Conservation (phyloP, 1,284 basidiomycete species). For the Puccinia coronata region DNA sequence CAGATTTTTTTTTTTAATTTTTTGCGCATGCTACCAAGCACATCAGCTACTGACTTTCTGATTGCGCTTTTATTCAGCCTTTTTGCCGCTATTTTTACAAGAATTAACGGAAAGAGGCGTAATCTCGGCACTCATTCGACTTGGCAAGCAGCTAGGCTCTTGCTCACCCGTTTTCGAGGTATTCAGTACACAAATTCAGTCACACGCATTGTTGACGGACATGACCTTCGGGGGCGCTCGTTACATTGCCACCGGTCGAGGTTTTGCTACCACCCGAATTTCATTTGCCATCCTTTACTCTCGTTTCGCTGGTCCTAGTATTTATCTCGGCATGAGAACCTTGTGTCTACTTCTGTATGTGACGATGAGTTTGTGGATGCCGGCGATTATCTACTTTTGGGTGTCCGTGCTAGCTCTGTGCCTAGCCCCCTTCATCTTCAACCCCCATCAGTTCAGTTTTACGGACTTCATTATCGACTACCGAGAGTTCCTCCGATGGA, state of each 20-base stretch:
- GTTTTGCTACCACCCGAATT: constrained; percentile 89
- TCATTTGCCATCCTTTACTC: constrained; percentile 90
- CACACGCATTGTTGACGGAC: constrained; percentile 90
- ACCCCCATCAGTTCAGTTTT: constrained; percentile 93
- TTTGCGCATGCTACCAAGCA: background rate
- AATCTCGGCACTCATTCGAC: constrained; percentile 78
- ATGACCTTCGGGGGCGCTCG: constrained; percentile 92
- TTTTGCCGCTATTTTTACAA: constrained; percentile 74
- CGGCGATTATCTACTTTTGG: constrained; percentile 95
- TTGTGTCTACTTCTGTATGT: constrained; percentile 86
- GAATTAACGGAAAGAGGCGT: constrained; percentile 91
- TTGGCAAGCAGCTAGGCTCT: constrained; percentile 87
- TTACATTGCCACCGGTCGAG: constrained; percentile 98
- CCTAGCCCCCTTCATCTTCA: constrained; percentile 91
- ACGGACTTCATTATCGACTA: constrained; percentile 95
- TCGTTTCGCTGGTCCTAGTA: constrained; percentile 91
- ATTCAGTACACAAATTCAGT: constrained; percentile 93
- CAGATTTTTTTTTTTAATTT: background rate
- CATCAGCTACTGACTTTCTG: background rate
- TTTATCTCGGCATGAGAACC: constrained; percentile 91
- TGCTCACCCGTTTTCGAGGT: constrained; percentile 93
- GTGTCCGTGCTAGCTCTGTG: constrained; percentile 70
- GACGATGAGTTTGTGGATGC: constrained; percentile 82
- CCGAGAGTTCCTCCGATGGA: constrained; percentile 93
- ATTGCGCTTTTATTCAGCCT: constrained; percentile 51